These are phyloP conservation scores for Xenoacremonium recifei DNA, from an alignment of 2,329 filamentous ascomycete species.

Conservation along the genomic window DNA sequence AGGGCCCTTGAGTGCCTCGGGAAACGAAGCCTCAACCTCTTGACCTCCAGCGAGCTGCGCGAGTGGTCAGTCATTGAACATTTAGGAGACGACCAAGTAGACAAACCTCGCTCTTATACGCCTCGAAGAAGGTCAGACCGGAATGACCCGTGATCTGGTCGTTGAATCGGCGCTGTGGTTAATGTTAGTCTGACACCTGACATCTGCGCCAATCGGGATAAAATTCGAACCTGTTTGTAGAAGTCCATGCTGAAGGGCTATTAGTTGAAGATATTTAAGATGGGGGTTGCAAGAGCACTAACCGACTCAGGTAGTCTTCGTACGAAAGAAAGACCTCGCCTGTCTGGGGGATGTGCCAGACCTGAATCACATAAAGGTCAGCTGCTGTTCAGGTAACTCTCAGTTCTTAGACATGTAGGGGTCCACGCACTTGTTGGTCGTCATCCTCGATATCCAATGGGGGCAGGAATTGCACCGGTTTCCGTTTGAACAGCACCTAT, in stretches of 20 bases:
- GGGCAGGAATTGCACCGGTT: conserved; percentile 82
- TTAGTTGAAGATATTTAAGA: conserved; percentile 11
- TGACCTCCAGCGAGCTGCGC: conserved; percentile 71
- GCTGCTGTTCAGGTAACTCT: conserved; percentile 10
- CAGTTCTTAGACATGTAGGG: conserved; percentile 8
- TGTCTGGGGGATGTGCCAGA: conserved; percentile 89
- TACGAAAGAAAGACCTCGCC: conserved; percentile 88
- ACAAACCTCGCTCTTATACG: conserved; percentile 84
- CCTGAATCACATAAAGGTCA: conserved; percentile 52
- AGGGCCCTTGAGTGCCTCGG: conserved; percentile 85
- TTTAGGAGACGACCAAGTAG: neutral
- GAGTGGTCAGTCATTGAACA: conserved; percentile 11
- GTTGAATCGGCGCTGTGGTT: conserved; percentile 74
- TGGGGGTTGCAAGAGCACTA: conserved; percentile 32
- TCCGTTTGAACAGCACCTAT: conserved; percentile 93
- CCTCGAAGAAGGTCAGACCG: conserved; percentile 87
- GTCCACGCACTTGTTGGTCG: conserved; percentile 68
- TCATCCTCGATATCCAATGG: conserved; percentile 74
- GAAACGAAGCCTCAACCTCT: conserved; percentile 89
- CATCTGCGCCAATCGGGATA: no score
- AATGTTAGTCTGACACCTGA: no score
- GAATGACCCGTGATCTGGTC: conserved; percentile 96
- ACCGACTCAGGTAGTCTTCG: conserved; percentile 84
- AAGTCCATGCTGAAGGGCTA: conserved; percentile 71
- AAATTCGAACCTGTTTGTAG: conserved; percentile 73